Evolutionary conservation across 2,329 filamentous ascomycete genomes (phyloP), one percentile per base, ranked within the genome.

Genomic region (Colletotrichum ledebouriae): DNA sequence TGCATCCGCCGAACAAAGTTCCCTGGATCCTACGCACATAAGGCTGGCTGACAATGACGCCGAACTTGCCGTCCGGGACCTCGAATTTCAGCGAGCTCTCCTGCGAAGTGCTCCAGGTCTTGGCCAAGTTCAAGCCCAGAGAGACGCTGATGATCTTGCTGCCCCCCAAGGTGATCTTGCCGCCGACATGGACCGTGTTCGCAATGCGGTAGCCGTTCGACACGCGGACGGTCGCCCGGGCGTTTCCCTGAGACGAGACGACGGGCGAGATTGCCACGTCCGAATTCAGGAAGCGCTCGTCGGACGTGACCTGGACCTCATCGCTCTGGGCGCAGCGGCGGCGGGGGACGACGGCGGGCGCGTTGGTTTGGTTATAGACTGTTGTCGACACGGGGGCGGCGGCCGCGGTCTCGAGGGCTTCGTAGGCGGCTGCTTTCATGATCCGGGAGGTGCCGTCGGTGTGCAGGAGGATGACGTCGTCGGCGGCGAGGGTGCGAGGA

Each of bases 41-140:
- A 71, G 77, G 72, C 79, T 82, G 72, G 71, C 76, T 80, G 17
- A 82, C 78, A 29, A 81, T 76, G 20, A 78, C 74, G 29, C 79
- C 80, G 59, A 76, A 79, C 71, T 79, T 76, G 34, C 76, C 78
- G 1, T 61, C 70, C 0, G 79, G 78, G 0, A 82, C 73, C 4
- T 64, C 67, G 53, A 75, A 79, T 3, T 66, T 63, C 60, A 79
- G 78, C 0, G 71, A 69, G 39, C 77, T 73, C 1, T 75, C 71
- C 63, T 79, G 73, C 0, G 71, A 52, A 77, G 80, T 81, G 0
- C 73, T 68, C 41, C 71, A 60, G 13, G 59, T 73, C 17, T 15
- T 49, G 11, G 56, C 66, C 57, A 79, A 72, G 7, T 68, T 63
- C n/a, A 74, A 29, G 2, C 72, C 69, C 6, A 73, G 59, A 1